Evolutionary conservation across 225 moss, liverwort and hornwort genomes (phyloP).

Genomic region (Bryoerythrophyllum caledonicum): DNA sequence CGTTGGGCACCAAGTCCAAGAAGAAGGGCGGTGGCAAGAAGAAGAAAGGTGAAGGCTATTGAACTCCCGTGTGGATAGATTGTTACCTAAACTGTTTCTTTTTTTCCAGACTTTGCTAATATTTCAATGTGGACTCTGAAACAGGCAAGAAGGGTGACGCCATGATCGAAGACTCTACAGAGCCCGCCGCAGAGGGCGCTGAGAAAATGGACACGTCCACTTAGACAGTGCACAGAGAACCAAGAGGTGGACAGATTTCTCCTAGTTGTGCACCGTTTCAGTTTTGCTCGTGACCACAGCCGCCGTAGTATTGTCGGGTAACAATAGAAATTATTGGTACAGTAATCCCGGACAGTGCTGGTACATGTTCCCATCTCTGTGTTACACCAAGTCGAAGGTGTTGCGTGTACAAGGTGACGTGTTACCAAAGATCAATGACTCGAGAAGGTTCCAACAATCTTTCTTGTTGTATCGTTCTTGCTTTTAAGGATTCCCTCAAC

Average conservation of each 20-base stretch:
- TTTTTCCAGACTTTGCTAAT: background rate
- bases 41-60: conserved; percentile 72
- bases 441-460: conserved; percentile 12
- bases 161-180: conserved; percentile 52
- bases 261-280: conserved; percentile 51
- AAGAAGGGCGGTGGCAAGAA: conserved; percentile 99
- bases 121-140: background rate
- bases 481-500: conserved; percentile 3
- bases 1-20: conserved; percentile 96
- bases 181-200: conserved; percentile 38
- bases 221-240: conserved; percentile 26
- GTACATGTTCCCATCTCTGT: conserved; percentile 30
- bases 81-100: background rate
- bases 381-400: conserved; percentile 29
- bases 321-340: conserved; percentile 34
- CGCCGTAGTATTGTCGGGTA: conserved; percentile 37
- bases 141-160: conserved; percentile 85
- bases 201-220: conserved; percentile 85
- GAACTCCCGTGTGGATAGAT: background rate
- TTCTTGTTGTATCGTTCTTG: conserved; percentile 11
- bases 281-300: conserved; percentile 58
- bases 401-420: conserved; percentile 30
- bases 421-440: conserved; percentile 23
- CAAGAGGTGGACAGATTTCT: conserved; percentile 43
- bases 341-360: conserved; percentile 15